Percentiles rank a stretch among this genome's conserved stretches.
Conservation (phyloP, 2,329 filamentous ascomycete species). For the Phialophora chinensis region DNA sequence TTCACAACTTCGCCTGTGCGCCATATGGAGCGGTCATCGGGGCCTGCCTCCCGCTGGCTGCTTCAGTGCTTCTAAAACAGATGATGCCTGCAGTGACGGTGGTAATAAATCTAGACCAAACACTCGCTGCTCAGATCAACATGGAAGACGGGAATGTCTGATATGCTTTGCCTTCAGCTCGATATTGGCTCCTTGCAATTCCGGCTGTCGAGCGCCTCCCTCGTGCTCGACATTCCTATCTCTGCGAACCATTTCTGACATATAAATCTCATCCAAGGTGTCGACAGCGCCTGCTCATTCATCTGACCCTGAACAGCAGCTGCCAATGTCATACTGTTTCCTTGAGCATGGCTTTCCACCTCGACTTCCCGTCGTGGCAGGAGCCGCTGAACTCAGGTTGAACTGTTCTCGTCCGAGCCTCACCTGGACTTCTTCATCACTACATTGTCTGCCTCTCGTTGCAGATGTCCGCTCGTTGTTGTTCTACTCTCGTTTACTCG, state of each 20-base stretch:
- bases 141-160: not conserved
- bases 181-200: not conserved
- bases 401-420: not conserved
- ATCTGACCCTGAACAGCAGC: not conserved
- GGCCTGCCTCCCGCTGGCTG: not conserved
- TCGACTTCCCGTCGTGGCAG: not conserved
- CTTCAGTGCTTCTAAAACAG: not conserved
- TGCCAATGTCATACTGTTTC: not conserved
- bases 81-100: not conserved
- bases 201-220: not conserved
- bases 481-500: slow-evolving; percentile 2
- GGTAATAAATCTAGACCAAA: not conserved
- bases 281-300: not conserved
- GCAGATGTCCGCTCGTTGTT: slow-evolving; percentile 35
- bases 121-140: not conserved
- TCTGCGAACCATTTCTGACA: not conserved
- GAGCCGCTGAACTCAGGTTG: slow-evolving; percentile 1
- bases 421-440: slow-evolving; percentile 3
- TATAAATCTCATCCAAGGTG: not conserved
- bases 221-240: not conserved
- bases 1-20: not conserved
- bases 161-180: not conserved
- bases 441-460: slow-evolving; percentile 24
- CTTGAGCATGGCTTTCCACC: not conserved
- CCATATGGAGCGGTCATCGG: not conserved